Evolutionary conservation across 2,329 filamentous ascomycete species (phyloP).

Genomic region (Cladosporium halotolerans): DNA sequence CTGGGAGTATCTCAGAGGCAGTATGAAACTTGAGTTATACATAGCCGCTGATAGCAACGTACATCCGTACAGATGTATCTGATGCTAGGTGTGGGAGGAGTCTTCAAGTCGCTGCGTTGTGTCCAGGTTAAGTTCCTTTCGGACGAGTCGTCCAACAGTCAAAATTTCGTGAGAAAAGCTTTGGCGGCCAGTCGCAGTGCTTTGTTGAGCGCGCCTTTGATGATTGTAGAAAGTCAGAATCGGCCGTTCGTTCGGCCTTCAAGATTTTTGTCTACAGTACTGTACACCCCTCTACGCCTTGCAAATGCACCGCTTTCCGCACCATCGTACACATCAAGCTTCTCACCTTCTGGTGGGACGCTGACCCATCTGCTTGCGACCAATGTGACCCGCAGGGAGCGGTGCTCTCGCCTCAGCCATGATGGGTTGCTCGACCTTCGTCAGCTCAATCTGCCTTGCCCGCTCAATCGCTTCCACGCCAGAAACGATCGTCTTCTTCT

Average conservation of each 20-base stretch:
- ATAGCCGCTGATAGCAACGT: too few species aligned
- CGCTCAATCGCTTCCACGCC: conserved; percentile 25
- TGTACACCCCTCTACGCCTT: not conserved
- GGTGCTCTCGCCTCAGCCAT: conserved; percentile 27
- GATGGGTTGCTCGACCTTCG: conserved; percentile 23
- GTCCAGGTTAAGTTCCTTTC: too few species aligned
- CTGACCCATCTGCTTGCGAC: conserved; percentile 26
- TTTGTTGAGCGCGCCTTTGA: too few species aligned
- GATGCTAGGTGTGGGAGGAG: too few species aligned
- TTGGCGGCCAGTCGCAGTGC: too few species aligned
- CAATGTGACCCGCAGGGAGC: conserved; percentile 26
- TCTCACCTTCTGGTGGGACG: not conserved
- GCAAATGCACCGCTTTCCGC: not conserved
- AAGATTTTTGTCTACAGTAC: conserved; percentile 7
- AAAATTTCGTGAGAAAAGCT: too few species aligned
- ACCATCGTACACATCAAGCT: not conserved
- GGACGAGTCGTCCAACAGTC: too few species aligned
- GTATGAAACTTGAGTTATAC: too few species aligned
- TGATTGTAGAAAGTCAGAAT: too few species aligned
- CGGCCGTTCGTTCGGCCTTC: not conserved
- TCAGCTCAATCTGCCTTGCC: conserved; percentile 21
- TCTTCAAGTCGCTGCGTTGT: too few species aligned
- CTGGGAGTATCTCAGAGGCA: too few species aligned
- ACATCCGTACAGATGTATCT: too few species aligned
- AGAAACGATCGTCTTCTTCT: conserved; percentile 13